phyloP scores from a whole-genome alignment of 495 filamentous ascomycete species.

The Coniosporium apollinis region DNA sequence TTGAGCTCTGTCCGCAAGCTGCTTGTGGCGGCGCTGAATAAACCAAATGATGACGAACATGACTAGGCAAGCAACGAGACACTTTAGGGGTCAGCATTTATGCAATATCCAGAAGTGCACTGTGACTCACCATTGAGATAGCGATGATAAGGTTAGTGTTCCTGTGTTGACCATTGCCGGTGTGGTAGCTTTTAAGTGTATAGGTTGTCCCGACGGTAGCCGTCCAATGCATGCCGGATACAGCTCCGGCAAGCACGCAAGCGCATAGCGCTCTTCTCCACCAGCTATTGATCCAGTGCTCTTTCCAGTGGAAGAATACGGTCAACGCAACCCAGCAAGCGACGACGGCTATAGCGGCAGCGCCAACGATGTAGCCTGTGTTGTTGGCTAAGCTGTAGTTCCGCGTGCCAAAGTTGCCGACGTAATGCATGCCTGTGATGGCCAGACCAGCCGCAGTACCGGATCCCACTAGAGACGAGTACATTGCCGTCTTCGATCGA shows the following conservation, averaged over 20 bases:
- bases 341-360: slow-evolving; percentile 52
- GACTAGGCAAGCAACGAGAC: slow-evolving; percentile 41
- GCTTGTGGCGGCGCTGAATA: slow-evolving; percentile 35
- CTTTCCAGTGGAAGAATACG: slow-evolving; percentile 61
- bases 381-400: slow-evolving; percentile 54
- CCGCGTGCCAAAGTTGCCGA: slow-evolving; percentile 64
- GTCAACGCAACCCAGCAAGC: slow-evolving; percentile 50
- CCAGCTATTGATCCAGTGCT: slow-evolving; percentile 64
- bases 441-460: slow-evolving; percentile 53
- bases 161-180: slow-evolving; percentile 2
- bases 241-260: slow-evolving; percentile 48
- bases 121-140: slow-evolving; percentile 12
- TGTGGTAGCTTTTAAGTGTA: slow-evolving; percentile 20
- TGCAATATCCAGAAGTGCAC: background rate
- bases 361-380: slow-evolving; percentile 42
- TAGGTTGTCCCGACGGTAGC: slow-evolving; percentile 58
- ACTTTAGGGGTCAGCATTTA: slow-evolving; percentile 22
- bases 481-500: no score
- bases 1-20: slow-evolving; percentile 48
- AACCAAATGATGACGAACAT: slow-evolving; percentile 39
- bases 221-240: slow-evolving; percentile 82
- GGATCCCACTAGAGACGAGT: slow-evolving; percentile 29
- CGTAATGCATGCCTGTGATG: slow-evolving; percentile 81
- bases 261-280: slow-evolving; percentile 56
- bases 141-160: slow-evolving; percentile 18